Percentiles rank a stretch among this genome's conserved stretches.
Evolutionary conservation across 1,284 basidiomycete species (phyloP).

Genomic region (Cryptococcus depauperatus): DNA sequence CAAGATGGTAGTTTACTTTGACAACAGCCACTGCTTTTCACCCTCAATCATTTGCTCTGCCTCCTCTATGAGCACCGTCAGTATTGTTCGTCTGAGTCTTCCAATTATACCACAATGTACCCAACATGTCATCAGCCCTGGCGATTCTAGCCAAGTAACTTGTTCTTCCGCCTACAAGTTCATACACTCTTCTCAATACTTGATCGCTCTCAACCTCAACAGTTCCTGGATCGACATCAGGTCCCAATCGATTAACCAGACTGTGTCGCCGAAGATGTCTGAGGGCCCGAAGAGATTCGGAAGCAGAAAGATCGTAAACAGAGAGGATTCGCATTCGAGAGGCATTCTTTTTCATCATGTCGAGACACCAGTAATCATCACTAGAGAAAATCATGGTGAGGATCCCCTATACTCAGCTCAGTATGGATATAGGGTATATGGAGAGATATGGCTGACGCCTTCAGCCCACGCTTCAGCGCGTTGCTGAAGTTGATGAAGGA

Average conservation of each 20-base stretch:
- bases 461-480: constrained; percentile 76
- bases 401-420: constrained; percentile 51
- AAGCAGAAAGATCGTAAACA: constrained; percentile 58
- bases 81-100: no score
- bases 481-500: constrained; percentile 74
- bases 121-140: constrained; percentile 54
- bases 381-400: constrained; percentile 70
- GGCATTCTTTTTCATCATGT: constrained; percentile 52
- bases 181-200: constrained; percentile 51
- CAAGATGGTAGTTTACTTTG: constrained; percentile 40
- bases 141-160: constrained; percentile 63
- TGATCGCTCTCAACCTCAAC: constrained; percentile 36
- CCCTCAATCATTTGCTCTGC: constrained; percentile 56
- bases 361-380: constrained; percentile 61
- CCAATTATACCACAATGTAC: constrained; percentile 23
- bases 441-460: constrained; percentile 50
- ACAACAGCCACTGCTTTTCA: constrained; percentile 71
- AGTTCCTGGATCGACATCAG: constrained; percentile 11
- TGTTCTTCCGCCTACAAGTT: constrained; percentile 65
- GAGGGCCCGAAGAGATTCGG: constrained; percentile 59
- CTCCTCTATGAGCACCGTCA: constrained; percentile 40
- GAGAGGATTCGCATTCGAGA: constrained; percentile 69
- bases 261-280: constrained; percentile 50
- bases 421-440: constrained; percentile 1
- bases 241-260: constrained; percentile 15